Base-by-base conservation (phyloP, 306 rosid genomes). In the Trichosanthes truncata region DNA sequence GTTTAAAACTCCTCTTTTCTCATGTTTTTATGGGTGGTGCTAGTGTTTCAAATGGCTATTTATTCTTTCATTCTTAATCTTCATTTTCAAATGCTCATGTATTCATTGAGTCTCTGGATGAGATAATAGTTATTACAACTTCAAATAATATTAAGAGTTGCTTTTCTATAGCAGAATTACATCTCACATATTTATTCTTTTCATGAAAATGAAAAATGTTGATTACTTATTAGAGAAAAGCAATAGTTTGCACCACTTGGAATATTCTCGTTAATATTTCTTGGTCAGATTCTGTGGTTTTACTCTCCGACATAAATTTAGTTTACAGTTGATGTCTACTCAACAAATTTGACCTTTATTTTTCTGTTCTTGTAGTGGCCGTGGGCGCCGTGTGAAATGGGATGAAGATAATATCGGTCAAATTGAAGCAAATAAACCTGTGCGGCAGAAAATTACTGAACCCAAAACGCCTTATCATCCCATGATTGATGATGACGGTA, bases 401-500 rank as follows among this genome's bases (percentile, higher is more conserved):
- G 89, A 95, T 61, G 99, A 95, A 84, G 91, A 55, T 65, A 95
- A 95, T 88, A 78, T 95, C 80, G 98, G 84, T 75, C 95, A 90
- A 63, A 95, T 95, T 85, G 99, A 95, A 85, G 98, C 99, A 74
- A 93, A 84, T 87, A 95, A 95, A 83, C 99, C 99, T 76, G 97
- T 89, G 81, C 87, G 99, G 88, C 99, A 95, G 94, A 95, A 95
- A 87, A 95, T 95, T 82, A 93, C 97, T 77, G 99, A 95, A 82
- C 99, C 99, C 0, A 95, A 95, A 91, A 95, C 99, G 48, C 99
- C 99, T 45, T 95, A 95, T 87, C 99, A 95, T 83, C 92, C 89
- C 40, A 90, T 95, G 98, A 83, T 93, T 83, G 96, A 93, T 57
- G 98, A 93, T 82, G 97, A 95, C 49, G 87, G 99, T 95, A 76